Percentiles rank a stretch among this genome's conserved stretches.
These are phyloP conservation scores for Xanthoceras sorbifolium DNA, from an alignment of 345 rosid genomes.

Conservation along the genomic window DNA sequence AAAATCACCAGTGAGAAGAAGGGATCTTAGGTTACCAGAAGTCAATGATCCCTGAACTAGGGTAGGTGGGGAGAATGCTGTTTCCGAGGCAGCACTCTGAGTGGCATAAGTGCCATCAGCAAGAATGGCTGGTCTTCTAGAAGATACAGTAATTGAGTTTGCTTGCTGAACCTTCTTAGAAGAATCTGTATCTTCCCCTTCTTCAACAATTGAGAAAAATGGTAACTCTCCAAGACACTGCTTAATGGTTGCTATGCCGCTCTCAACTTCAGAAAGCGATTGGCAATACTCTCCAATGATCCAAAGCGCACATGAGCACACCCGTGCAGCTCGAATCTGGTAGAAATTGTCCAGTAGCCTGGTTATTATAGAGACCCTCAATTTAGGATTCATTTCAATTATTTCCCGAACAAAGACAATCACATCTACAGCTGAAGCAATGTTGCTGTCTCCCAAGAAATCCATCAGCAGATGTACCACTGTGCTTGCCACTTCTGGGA, in stretches of 20 bases:
- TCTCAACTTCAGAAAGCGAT: slow-evolving; percentile 84
- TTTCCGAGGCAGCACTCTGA: slow-evolving; percentile 92
- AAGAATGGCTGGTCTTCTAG: slow-evolving; percentile 82
- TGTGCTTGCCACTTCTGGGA: slow-evolving; percentile 93
- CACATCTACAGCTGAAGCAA: slow-evolving; percentile 89
- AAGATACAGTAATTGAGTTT: slow-evolving; percentile 61
- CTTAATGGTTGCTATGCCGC: slow-evolving; percentile 74
- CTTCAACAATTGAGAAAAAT: slow-evolving; percentile 69
- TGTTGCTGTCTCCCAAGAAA: slow-evolving; percentile 85
- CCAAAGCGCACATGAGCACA: slow-evolving; percentile 92
- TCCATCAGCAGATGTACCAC: slow-evolving; percentile 93
- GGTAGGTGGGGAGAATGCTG: slow-evolving; percentile 77
- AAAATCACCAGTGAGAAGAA: slow-evolving; percentile 91
- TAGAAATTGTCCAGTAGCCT: slow-evolving; percentile 85
- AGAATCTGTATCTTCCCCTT: slow-evolving; percentile 64
- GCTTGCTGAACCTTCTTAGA: slow-evolving; percentile 58
- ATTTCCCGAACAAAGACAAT: slow-evolving; percentile 79
- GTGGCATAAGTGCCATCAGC: slow-evolving; percentile 93
- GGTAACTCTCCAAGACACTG: slow-evolving; percentile 93
- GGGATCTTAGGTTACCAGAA: slow-evolving; percentile 84
- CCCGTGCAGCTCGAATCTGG: slow-evolving; percentile 87
- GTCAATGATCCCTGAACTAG: slow-evolving; percentile 73
- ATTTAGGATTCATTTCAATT: slow-evolving; percentile 79
- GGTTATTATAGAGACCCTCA: slow-evolving; percentile 84
- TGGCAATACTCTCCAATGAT: slow-evolving; percentile 89